Evolutionary conservation across 1,139 yeast species (phyloP).

Genomic region (Nakaseomyces sp.): DNA sequence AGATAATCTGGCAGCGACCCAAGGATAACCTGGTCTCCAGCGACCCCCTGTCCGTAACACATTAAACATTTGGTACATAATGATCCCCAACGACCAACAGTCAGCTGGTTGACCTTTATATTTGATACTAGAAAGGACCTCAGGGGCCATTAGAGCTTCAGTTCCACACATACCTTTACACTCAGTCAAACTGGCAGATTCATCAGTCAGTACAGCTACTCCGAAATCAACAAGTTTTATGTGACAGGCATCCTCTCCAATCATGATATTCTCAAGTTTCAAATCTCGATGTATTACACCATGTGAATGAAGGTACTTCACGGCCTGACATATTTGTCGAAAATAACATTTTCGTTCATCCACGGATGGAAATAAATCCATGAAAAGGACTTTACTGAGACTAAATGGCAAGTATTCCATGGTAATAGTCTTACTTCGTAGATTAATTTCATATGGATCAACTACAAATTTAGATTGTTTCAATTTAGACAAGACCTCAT

Average conservation of each 20-base stretch:
- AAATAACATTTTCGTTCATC: constrained; percentile 9
- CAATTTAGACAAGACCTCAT: background rate
- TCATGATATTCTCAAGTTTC: constrained; percentile 11
- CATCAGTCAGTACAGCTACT: constrained; percentile 6
- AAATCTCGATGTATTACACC: constrained; percentile 11
- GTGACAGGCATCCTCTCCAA: constrained; percentile 7
- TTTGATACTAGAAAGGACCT: constrained; percentile 6
- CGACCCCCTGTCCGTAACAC: background rate
- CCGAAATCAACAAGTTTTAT: constrained; percentile 13
- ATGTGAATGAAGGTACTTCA: constrained; percentile 8
- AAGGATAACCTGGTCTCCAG: constrained; percentile 9
- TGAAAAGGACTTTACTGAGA: constrained; percentile 6
- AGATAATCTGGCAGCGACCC: constrained; percentile 8
- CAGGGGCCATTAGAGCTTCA: constrained; percentile 11
- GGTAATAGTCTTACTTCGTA: constrained; percentile 3
- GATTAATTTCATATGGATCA: constrained; percentile 4
- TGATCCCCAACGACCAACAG: constrained; percentile 11
- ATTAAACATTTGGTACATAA: constrained; percentile 11
- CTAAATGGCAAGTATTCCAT: constrained; percentile 8
- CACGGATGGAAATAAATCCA: constrained; percentile 6
- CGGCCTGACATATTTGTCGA: constrained; percentile 8
- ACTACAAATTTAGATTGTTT: constrained; percentile 5
- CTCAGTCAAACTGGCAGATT: background rate
- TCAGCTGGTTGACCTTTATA: constrained; percentile 10
- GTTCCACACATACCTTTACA: constrained; percentile 10